Conservation (phyloP, 2,329 filamentous ascomycete species). For the Leptographium wingfieldii region DNA sequence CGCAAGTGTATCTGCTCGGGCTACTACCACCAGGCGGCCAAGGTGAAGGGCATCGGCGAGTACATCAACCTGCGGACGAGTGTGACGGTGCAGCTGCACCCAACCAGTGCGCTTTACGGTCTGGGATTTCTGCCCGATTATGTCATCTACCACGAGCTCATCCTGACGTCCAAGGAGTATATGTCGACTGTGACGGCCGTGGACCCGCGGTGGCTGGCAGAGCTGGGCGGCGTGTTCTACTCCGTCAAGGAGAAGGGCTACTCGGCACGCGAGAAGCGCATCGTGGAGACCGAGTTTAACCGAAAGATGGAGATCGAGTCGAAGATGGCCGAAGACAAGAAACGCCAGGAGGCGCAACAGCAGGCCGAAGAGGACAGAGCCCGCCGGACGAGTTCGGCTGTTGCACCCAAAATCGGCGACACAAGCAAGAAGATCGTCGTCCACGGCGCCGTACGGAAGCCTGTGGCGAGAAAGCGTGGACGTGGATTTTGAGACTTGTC, state of each 20-base stretch:
- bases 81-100: conserved; percentile 87
- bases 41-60: conserved; percentile 91
- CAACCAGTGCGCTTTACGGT: conserved; percentile 85
- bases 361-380: conserved; percentile 35
- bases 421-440: conserved; percentile 44
- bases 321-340: conserved; percentile 80
- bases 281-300: conserved; percentile 88
- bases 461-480: conserved; percentile 42
- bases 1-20: conserved; percentile 94
- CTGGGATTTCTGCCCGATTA: conserved; percentile 91
- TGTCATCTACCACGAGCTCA: conserved; percentile 94
- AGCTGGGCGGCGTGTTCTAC: conserved; percentile 94
- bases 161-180: conserved; percentile 93
- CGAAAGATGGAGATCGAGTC: conserved; percentile 84
- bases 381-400: conserved; percentile 31
- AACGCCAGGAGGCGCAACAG: conserved; percentile 46
- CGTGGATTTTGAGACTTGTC: conserved; percentile 33
- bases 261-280: conserved; percentile 69
- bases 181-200: conserved; percentile 95
- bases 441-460: conserved; percentile 51
- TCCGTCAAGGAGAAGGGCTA: conserved; percentile 97
- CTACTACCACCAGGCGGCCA: conserved; percentile 95
- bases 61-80: conserved; percentile 94
- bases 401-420: conserved; percentile 18
- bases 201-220: conserved; percentile 93